These are phyloP conservation scores for Alternaria sp. DNA, from an alignment of 2,329 filamentous ascomycete genomes.

Conservation along the genomic window DNA sequence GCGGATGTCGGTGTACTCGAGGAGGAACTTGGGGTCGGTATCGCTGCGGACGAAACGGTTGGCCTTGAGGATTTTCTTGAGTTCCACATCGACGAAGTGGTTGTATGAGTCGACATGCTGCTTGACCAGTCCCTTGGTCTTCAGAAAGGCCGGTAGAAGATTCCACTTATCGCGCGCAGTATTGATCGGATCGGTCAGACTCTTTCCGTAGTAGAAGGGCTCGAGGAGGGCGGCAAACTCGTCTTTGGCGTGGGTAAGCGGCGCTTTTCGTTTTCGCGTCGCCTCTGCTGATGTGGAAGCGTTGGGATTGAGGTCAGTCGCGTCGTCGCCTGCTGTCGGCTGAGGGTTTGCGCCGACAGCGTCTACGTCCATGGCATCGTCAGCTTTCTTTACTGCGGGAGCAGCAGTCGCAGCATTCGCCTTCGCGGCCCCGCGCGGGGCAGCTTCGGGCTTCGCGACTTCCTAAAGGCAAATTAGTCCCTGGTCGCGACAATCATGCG, in stretches of 20 bases:
- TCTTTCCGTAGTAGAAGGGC: conserved; percentile 73
- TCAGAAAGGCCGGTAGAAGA: conserved; percentile 93
- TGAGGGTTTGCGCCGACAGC: conserved; percentile 6
- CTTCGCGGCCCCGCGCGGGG: conserved; percentile 40
- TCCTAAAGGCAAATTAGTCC: conserved; percentile 29
- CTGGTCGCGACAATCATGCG: background rate
- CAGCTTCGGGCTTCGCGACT: conserved; percentile 34
- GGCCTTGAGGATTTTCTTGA: conserved; percentile 94
- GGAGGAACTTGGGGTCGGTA: conserved; percentile 89
- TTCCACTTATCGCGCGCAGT: conserved; percentile 93
- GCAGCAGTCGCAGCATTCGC: conserved; percentile 26
- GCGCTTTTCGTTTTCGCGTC: conserved; percentile 36
- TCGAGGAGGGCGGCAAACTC: conserved; percentile 69
- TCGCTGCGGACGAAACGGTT: conserved; percentile 90
- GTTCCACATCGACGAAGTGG: conserved; percentile 94
- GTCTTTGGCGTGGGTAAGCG: conserved; percentile 47
- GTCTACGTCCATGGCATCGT: conserved; percentile 19
- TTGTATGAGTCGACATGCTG: conserved; percentile 99
- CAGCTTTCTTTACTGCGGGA: conserved; percentile 15
- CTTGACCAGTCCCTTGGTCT: conserved; percentile 95
- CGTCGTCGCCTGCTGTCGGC: conserved; percentile 10
- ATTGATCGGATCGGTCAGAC: conserved; percentile 71
- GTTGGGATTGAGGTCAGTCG: conserved; percentile 22
- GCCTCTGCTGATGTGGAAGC: conserved; percentile 32
- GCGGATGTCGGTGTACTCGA: conserved; percentile 89